Percentiles rank a stretch among this genome's conserved stretches.
phyloP scores from a whole-genome alignment of 257 asterid species.

The Solanum gracilifrons region DNA sequence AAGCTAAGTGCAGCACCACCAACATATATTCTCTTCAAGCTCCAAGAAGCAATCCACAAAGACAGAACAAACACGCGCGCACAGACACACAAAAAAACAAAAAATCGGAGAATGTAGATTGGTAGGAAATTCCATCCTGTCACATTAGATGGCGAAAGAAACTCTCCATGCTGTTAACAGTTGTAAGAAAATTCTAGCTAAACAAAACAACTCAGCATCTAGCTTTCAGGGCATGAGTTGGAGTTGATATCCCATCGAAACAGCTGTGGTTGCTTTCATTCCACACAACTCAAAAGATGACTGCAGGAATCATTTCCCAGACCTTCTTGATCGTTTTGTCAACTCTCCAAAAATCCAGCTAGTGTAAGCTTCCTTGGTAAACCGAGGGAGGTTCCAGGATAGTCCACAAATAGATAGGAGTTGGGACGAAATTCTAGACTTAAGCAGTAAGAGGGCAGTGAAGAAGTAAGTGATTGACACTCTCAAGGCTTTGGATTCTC shows the following conservation, averaged over 20 bases:
- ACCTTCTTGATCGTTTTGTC: neutral
- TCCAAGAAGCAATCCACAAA: neutral
- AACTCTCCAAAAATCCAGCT: neutral
- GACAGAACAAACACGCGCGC: neutral
- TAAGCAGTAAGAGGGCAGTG: neutral
- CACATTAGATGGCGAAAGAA: neutral
- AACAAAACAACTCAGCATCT: neutral
- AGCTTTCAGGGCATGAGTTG: neutral
- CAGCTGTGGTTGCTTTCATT: neutral
- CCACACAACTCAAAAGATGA: neutral
- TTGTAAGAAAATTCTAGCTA: neutral
- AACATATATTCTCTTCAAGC: neutral
- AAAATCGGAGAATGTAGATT: neutral
- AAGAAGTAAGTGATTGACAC: neutral
- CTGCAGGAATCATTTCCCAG: neutral
- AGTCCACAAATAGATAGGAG: neutral
- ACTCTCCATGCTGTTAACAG: neutral
- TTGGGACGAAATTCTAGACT: neutral
- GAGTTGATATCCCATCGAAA: neutral
- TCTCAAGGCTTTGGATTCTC: neutral
- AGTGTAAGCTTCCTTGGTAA: neutral
- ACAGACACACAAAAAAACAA: neutral
- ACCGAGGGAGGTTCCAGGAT: neutral
- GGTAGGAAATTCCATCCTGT: neutral
- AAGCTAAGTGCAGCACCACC: neutral